These are phyloP conservation scores for Malus sieversii DNA, from an alignment of 306 rosid genomes.

Conservation along the genomic window DNA sequence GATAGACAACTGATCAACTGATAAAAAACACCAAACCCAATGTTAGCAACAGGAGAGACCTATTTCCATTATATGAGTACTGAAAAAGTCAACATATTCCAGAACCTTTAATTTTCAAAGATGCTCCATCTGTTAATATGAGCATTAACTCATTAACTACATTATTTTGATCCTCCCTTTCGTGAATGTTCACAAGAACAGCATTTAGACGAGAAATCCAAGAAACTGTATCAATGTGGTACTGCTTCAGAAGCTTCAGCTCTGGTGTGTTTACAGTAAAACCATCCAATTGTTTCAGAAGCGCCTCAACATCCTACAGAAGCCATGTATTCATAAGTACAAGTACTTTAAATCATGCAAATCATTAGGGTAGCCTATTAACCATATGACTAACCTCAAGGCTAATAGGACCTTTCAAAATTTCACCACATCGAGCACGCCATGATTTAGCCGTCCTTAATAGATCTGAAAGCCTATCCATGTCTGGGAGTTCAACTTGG, in stretches of 20 bases:
- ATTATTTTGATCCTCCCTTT: constrained; percentile 50
- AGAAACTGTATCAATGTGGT: constrained; percentile 49
- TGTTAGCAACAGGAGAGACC: neutral
- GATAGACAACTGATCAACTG: constrained; percentile 77
- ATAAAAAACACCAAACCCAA: constrained; percentile 25
- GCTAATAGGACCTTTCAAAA: constrained; percentile 53
- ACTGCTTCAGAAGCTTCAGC: constrained; percentile 63
- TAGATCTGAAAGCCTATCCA: constrained; percentile 50
- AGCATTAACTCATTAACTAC: constrained; percentile 49
- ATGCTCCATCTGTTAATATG: constrained; percentile 55
- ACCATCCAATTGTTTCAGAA: constrained; percentile 59
- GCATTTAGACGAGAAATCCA: constrained; percentile 58
- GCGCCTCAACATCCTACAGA: constrained; percentile 58
- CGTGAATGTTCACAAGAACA: constrained; percentile 38
- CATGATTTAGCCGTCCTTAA: constrained; percentile 56
- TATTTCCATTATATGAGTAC: neutral
- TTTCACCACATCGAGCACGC: constrained; percentile 46
- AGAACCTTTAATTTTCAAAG: constrained; percentile 80
- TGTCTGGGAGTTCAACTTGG: constrained; percentile 60
- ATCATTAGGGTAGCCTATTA: neutral
- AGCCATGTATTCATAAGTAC: constrained; percentile 16
- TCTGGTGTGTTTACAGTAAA: constrained; percentile 62
- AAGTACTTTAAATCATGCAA: constrained; percentile 14
- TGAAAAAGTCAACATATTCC: neutral
- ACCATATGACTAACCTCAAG: constrained; percentile 51